These are phyloP conservation scores for Mucuna pruriens DNA, from an alignment of 306 rosid species.

Conservation along the genomic window DNA sequence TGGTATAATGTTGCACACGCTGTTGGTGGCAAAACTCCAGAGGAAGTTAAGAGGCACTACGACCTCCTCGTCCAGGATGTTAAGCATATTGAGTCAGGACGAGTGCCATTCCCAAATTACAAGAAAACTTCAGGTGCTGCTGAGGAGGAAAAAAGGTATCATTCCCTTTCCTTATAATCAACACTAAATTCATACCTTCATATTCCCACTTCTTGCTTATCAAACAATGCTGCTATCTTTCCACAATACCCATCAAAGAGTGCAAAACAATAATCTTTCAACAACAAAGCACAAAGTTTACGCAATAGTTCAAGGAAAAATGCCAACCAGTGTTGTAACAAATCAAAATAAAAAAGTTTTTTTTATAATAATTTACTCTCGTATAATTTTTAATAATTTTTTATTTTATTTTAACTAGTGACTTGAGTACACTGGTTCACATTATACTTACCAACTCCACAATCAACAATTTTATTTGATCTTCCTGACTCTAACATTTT, in stretches of 20 bases:
- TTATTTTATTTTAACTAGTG: too few relatives aligned
- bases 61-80: slow-evolving; percentile 80
- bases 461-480: background rate
- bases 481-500: slow-evolving; percentile 8
- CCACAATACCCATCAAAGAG: background rate
- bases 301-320: too few relatives aligned
- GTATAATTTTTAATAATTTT: too few relatives aligned
- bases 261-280: background rate
- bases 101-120: slow-evolving; percentile 81
- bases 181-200: background rate
- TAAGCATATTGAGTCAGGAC: slow-evolving; percentile 82
- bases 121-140: slow-evolving; percentile 44
- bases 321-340: too few relatives aligned
- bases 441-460: background rate
- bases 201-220: background rate
- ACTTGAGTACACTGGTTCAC: too few relatives aligned
- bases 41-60: slow-evolving; percentile 83
- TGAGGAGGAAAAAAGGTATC: slow-evolving; percentile 69
- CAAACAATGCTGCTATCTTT: background rate
- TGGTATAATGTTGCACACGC: slow-evolving; percentile 92
- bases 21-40: slow-evolving; percentile 82
- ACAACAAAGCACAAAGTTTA: background rate
- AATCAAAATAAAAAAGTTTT: too few relatives aligned
- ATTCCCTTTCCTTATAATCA: background rate
- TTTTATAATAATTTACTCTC: too few relatives aligned